Evolutionary conservation across 108 stramenopile species (phyloP).

Genomic region (Thalassiosira profunda): DNA sequence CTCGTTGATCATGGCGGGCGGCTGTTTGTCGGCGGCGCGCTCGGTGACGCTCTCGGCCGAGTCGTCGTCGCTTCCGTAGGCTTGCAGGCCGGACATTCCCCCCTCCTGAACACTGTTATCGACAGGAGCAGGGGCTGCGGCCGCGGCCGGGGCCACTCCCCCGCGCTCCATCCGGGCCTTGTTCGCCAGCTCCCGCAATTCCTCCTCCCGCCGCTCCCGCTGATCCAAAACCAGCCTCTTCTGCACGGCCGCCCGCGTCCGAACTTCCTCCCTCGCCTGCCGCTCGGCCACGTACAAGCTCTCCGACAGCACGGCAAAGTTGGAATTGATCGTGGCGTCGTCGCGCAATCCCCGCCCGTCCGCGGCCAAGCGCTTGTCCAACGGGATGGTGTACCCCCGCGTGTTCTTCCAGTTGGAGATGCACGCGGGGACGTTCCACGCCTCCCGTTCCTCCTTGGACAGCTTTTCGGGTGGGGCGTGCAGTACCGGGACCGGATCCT

Average conservation of each 20-base stretch:
- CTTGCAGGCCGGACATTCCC: background rate
- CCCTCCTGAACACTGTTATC: background rate
- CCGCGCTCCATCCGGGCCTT: conserved; percentile 93
- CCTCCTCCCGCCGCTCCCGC: conserved; percentile 92
- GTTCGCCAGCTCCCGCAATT: conserved; percentile 93
- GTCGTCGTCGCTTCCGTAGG: conserved; percentile 45
- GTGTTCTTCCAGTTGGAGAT: conserved; percentile 99
- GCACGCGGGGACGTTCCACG: conserved; percentile 99
- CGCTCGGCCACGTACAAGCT: conserved; percentile 97
- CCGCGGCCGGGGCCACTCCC: too few species aligned
- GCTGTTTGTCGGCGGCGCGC: too few species aligned
- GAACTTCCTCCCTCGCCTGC: conserved; percentile 95
- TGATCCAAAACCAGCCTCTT: conserved; percentile 88
- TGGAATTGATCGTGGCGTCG: conserved; percentile 89
- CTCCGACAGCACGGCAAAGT: conserved; percentile 96
- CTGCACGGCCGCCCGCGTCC: conserved; percentile 90
- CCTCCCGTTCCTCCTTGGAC: conserved; percentile 88
- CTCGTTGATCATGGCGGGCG: background rate
- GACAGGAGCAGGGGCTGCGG: too few species aligned
- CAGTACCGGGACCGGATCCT: conserved; percentile 91
- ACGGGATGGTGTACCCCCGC: conserved; percentile 97
- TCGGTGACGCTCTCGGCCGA: conserved; percentile 31
- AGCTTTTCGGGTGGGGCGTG: conserved; percentile 87
- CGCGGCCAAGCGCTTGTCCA: conserved; percentile 98
- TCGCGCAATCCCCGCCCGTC: conserved; percentile 97